These are phyloP conservation scores for Batkoa obscura DNA, from an alignment of 371 early-diverging fungal species.

Conservation along the genomic window DNA sequence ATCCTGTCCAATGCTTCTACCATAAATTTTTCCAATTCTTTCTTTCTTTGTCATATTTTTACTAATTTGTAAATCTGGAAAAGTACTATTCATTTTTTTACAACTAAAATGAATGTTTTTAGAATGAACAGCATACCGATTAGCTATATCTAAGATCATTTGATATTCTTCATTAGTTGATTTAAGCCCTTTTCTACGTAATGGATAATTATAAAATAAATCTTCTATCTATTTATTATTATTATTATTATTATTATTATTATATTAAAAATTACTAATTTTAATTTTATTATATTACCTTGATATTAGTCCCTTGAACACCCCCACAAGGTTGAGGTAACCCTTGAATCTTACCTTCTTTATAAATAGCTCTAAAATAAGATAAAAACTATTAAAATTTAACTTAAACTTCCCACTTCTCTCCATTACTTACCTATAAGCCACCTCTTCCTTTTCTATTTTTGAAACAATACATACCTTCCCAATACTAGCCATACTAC, in stretches of 20 bases:
- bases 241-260: neutral
- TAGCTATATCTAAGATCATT: slow-evolving; percentile 67
- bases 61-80: slow-evolving; percentile 57
- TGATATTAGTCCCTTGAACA: slow-evolving; percentile 78
- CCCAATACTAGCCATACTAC: slow-evolving; percentile 87
- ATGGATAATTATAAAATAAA: slow-evolving; percentile 77
- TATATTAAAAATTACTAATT: neutral
- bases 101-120: slow-evolving; percentile 15
- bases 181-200: slow-evolving; percentile 59
- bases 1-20: slow-evolving; percentile 47
- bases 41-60: slow-evolving; percentile 33
- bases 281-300: slow-evolving; percentile 19
- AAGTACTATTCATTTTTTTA: slow-evolving; percentile 30
- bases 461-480: slow-evolving; percentile 80
- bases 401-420: neutral
- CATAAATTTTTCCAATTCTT: slow-evolving; percentile 65
- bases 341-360: slow-evolving; percentile 56
- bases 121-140: slow-evolving; percentile 81
- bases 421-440: slow-evolving; percentile 19
- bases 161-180: slow-evolving; percentile 70
- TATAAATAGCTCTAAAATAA: slow-evolving; percentile 41
- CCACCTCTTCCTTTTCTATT: slow-evolving; percentile 56
- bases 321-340: slow-evolving; percentile 85
- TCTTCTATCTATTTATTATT: slow-evolving; percentile 50
- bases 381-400: neutral